A percentile compares a stretch with the other conserved stretches of the same genome.
These are phyloP conservation scores for Oemleria cerasiformis DNA, from an alignment of 306 rosid genomes.

Conservation along the genomic window DNA sequence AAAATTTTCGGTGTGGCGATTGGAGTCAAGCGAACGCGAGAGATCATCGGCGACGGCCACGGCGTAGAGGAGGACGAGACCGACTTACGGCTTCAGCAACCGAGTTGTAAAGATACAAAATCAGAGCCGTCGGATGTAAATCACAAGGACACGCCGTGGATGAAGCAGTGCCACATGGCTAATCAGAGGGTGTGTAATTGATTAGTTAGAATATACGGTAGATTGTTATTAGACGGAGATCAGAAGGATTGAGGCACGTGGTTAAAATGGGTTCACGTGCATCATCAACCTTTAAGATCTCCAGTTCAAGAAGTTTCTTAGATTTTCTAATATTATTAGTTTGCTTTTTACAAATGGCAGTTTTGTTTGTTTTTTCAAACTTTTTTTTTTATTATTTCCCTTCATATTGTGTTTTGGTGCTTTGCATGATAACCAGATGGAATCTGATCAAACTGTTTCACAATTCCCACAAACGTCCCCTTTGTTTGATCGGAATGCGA, in stretches of 20 bases:
- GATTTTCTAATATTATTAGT: conserved; percentile 14
- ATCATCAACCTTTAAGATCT: conserved; percentile 44
- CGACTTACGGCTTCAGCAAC: conserved; percentile 41
- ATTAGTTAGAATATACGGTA: conserved; percentile 1
- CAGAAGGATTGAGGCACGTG: conserved; percentile 45
- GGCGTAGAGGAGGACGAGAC: conserved; percentile 37
- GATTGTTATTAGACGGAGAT: background rate
- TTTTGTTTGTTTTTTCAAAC: background rate
- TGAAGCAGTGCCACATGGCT: conserved; percentile 40
- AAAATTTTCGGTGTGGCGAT: conserved; percentile 68
- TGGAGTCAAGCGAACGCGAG: conserved; percentile 64
- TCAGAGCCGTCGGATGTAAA: conserved; percentile 53
- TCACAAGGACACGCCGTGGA: conserved; percentile 52
- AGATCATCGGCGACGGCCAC: conserved; percentile 10
- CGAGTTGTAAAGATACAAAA: conserved; percentile 36
- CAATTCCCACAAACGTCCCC: background rate
- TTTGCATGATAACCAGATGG: background rate
- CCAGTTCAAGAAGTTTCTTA: conserved; percentile 53
- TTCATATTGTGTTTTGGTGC: background rate
- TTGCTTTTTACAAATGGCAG: background rate
- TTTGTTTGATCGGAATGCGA: no score
- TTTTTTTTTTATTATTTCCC: background rate
- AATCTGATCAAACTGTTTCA: background rate
- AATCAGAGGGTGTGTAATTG: conserved; percentile 58
- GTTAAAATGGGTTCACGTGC: conserved; percentile 39